Percentiles rank a stretch among this genome's conserved stretches.
Conservation (phyloP, 768 basidiomycete genomes). For the Boletus tomentosulus region DNA sequence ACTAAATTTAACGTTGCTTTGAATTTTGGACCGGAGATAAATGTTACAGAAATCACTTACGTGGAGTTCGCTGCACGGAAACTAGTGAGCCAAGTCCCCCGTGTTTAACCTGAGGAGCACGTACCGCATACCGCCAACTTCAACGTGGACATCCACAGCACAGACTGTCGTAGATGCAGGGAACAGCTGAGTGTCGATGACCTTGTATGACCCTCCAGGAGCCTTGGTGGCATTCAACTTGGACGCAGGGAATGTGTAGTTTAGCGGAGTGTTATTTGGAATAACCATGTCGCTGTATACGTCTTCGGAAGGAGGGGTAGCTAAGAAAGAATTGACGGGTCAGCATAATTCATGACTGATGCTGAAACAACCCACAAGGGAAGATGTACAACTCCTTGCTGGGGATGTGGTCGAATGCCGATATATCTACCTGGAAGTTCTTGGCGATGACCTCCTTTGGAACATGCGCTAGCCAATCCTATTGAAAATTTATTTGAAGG, state of each 20-base stretch:
- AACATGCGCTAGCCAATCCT: constrained; percentile 67
- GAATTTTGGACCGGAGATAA: neutral
- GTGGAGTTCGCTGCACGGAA: constrained; percentile 39
- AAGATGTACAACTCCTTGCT: constrained; percentile 53
- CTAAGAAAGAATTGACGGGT: constrained; percentile 21
- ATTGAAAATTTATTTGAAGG: constrained; percentile 11
- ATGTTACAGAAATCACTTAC: constrained; percentile 24
- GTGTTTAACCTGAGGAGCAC: constrained; percentile 2
- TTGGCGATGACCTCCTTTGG: constrained; percentile 57
- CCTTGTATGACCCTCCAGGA: constrained; percentile 55
- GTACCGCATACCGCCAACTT: constrained; percentile 59
- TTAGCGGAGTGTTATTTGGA: constrained; percentile 47
- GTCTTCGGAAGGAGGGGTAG: constrained; percentile 40
- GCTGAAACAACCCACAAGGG: constrained; percentile 29
- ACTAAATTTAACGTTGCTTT: constrained; percentile 24
- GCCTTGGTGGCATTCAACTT: constrained; percentile 39
- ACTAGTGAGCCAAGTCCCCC: neutral
- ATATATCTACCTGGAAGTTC: constrained; percentile 50
- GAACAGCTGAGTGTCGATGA: constrained; percentile 56
- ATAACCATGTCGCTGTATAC: constrained; percentile 40
- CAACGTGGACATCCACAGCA: constrained; percentile 53
- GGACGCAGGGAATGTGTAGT: constrained; percentile 54
- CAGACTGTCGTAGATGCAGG: constrained; percentile 49
- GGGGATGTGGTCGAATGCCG: constrained; percentile 54
- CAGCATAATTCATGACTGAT: neutral